Evolutionary conservation across 192 early-diverging fungal genomes (phyloP).

Genomic region (Backusella westeae): DNA sequence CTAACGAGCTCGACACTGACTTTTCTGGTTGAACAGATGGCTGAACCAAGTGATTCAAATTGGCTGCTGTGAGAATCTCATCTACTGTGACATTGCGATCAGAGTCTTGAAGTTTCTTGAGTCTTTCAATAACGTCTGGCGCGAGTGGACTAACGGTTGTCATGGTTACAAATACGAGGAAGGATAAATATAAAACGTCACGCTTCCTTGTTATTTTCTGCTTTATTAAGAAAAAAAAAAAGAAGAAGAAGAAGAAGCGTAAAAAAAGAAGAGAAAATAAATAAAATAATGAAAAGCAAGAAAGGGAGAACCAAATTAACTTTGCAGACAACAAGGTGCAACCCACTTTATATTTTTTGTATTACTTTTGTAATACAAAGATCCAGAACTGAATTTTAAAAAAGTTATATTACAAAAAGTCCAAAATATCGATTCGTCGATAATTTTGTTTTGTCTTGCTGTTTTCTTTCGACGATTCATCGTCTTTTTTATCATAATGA

Average conservation of each 20-base stretch:
- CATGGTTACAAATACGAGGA: not conserved
- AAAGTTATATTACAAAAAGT: not conserved
- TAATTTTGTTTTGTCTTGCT: not conserved
- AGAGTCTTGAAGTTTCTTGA: constrained; percentile 18
- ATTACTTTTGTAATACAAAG: not conserved
- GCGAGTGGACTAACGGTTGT: constrained; percentile 5
- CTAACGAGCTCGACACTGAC: constrained; percentile 24
- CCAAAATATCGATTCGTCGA: constrained; percentile 10
- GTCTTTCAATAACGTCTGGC: constrained; percentile 18
- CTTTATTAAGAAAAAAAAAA: not conserved
- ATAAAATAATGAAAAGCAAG: not conserved
- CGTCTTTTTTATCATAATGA: not conserved
- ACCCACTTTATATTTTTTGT: constrained; percentile 8
- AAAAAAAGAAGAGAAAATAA: not conserved
- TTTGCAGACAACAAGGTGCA: constrained; percentile 6
- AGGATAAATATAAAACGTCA: not conserved
- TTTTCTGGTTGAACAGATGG: constrained; percentile 4
- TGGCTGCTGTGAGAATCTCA: constrained; percentile 27
- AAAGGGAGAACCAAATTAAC: constrained; percentile 4
- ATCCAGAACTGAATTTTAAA: constrained; percentile 3
- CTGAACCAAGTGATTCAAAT: constrained; percentile 25
- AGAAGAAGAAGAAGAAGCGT: not conserved
- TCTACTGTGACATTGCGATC: constrained; percentile 23
- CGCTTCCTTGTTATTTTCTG: not conserved
- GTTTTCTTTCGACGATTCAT: not conserved